These are phyloP conservation scores for Hirsutella rhossiliensis DNA, from an alignment of 2,329 filamentous ascomycete species.

Conservation along the genomic window DNA sequence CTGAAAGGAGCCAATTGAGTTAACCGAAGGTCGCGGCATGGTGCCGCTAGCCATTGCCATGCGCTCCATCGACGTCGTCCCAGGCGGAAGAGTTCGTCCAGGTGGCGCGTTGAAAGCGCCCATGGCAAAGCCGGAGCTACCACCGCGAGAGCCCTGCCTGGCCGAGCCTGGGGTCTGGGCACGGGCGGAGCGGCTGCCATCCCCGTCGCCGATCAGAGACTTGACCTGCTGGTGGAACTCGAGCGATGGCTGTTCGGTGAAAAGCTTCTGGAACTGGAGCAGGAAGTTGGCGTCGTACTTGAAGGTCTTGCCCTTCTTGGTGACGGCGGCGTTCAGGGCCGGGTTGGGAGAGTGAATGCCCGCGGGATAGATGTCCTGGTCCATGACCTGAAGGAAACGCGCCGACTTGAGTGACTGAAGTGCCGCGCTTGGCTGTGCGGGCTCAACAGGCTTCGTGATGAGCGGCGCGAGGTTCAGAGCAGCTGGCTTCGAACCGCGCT, in stretches of 20 bases:
- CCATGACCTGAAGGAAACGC: constrained; percentile 71
- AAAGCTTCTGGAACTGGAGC: constrained; percentile 90
- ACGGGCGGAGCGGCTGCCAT: constrained; percentile 40
- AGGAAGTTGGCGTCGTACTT: constrained; percentile 94
- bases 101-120: constrained; percentile 50
- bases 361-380: constrained; percentile 68
- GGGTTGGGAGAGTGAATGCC: constrained; percentile 86
- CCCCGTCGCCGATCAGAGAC: constrained; percentile 70
- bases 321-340: constrained; percentile 69
- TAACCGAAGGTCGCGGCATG: constrained; percentile 34
- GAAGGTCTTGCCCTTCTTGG: constrained; percentile 71
- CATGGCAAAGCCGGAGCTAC: constrained; percentile 48
- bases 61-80: constrained; percentile 66
- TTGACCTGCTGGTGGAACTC: constrained; percentile 90
- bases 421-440: constrained; percentile 84
- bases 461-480: constrained; percentile 76
- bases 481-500: constrained; percentile 62
- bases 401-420: constrained; percentile 89
- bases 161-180: constrained; percentile 43
- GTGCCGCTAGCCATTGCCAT: constrained; percentile 51
- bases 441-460: constrained; percentile 77
- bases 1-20: constrained; percentile 24
- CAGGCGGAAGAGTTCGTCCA: constrained; percentile 52
- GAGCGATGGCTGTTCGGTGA: constrained; percentile 89
- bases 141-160: constrained; percentile 39